A percentile compares a stretch with the other conserved stretches of the same genome.
Evolutionary conservation across 129 eudicot species (phyloP).

Genomic region (Chrysanthemum makinoi): DNA sequence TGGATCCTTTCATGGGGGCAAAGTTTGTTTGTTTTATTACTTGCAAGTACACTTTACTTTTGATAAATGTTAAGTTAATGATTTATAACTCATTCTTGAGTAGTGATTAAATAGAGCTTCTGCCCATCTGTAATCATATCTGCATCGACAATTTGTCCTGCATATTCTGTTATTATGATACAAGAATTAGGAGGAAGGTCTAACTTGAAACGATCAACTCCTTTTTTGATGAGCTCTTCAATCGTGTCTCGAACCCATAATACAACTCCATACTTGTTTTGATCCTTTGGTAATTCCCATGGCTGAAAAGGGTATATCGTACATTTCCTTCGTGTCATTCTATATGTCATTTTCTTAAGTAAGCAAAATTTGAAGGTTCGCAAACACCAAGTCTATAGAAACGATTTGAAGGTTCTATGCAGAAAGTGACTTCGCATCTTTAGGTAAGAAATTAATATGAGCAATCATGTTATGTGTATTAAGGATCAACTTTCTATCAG

Average conservation of each 20-base stretch:
- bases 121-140: constrained; percentile 77
- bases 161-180: constrained; percentile 69
- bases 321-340: constrained; percentile 53
- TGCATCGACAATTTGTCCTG: constrained; percentile 68
- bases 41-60: no score
- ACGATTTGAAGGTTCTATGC: neutral
- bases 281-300: constrained; percentile 43
- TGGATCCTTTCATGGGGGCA: no score
- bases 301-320: constrained; percentile 82
- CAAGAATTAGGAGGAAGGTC: constrained; percentile 29
- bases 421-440: no score
- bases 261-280: constrained; percentile 53
- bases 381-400: neutral
- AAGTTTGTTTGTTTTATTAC: no score
- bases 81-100: constrained; percentile 21
- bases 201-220: constrained; percentile 47
- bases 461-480: no score
- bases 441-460: no score
- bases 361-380: neutral
- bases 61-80: neutral
- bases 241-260: constrained; percentile 65
- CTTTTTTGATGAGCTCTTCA: constrained; percentile 63
- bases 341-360: constrained; percentile 37
- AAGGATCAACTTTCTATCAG: no score
- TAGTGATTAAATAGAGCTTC: constrained; percentile 61